Evolutionary conservation across 208 protist species (phyloP).

Genomic region (Endotrypanum monterogeii): DNA sequence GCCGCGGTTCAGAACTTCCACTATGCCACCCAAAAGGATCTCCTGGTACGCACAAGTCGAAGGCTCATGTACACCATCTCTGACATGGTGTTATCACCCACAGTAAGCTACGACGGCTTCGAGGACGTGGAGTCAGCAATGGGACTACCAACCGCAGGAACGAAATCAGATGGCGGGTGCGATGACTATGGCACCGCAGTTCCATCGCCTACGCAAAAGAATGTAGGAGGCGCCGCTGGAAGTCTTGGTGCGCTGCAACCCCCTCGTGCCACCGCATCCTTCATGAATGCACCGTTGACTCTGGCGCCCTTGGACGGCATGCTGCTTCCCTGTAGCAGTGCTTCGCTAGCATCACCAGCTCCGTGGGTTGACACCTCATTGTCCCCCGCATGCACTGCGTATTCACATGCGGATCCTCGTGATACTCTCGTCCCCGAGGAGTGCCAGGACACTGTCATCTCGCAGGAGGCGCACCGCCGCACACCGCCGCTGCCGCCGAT

Average conservation of each 20-base stretch:
- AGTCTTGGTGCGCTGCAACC: neutral
- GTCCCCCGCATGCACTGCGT: neutral
- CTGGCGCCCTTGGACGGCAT: neutral
- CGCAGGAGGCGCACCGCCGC: slow-evolving; percentile 3
- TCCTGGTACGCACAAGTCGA: slow-evolving; percentile 13
- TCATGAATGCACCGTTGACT: neutral
- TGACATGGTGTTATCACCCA: neutral
- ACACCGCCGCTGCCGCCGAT: slow-evolving; percentile 8
- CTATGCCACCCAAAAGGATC: neutral
- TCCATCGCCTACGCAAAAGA: neutral
- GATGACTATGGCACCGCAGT: neutral
- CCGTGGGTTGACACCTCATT: neutral
- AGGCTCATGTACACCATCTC: slow-evolving; percentile 12
- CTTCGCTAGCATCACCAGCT: neutral
- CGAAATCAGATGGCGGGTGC: neutral
- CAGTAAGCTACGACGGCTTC: neutral
- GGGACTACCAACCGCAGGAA: neutral
- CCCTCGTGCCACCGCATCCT: neutral
- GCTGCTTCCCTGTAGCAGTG: neutral
- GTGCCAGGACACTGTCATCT: neutral
- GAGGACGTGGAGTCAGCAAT: neutral
- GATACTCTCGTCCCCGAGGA: neutral
- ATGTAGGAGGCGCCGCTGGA: neutral
- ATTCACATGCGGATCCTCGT: neutral
- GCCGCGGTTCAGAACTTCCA: neutral